These are phyloP conservation scores for Cladosporium colombiae DNA, from an alignment of 2,329 filamentous ascomycete species.

Conservation along the genomic window DNA sequence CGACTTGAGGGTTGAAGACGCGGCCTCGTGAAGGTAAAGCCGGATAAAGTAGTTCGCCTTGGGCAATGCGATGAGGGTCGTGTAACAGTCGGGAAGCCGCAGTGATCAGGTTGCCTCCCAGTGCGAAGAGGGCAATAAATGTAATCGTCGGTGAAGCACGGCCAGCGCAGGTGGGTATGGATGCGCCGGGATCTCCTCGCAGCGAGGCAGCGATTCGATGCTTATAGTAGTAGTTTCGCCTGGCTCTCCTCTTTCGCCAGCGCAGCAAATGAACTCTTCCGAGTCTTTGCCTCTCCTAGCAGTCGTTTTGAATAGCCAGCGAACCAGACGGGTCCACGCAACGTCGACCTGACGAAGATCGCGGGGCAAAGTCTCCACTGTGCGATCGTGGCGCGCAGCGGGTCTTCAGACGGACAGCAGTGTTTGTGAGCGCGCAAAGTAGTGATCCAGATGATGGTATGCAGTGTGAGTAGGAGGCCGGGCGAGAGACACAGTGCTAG, in stretches of 20 bases:
- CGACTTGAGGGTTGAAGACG: not conserved
- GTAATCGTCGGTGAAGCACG: slow-evolving; percentile 17
- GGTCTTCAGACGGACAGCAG: slow-evolving; percentile 8
- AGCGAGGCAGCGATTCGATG: not conserved
- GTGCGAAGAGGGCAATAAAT: not conserved
- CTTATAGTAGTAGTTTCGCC: not conserved
- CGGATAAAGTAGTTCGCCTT: not conserved
- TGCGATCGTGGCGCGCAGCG: slow-evolving; percentile 6
- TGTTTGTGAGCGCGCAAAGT: not conserved
- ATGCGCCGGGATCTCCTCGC: slow-evolving; percentile 13
- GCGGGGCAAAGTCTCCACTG: slow-evolving; percentile 4
- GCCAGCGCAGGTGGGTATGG: slow-evolving; percentile 11
- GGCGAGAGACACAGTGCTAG: slow-evolving; percentile 3
- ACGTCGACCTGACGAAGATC: slow-evolving; percentile 1
- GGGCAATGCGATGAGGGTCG: not conserved
- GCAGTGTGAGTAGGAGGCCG: not conserved
- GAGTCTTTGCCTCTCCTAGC: not conserved
- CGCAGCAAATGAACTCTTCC: not conserved
- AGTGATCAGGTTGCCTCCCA: not conserved
- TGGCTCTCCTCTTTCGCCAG: slow-evolving; percentile 7
- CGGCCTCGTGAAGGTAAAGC: not conserved
- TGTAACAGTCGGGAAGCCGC: slow-evolving; percentile 1
- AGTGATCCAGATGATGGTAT: slow-evolving; percentile 3
- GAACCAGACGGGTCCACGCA: not conserved
- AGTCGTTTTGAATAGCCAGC: slow-evolving; percentile 5